Evolutionary conservation across 768 basidiomycete species (phyloP).

Genomic region (Rhodotorula diobovata): DNA sequence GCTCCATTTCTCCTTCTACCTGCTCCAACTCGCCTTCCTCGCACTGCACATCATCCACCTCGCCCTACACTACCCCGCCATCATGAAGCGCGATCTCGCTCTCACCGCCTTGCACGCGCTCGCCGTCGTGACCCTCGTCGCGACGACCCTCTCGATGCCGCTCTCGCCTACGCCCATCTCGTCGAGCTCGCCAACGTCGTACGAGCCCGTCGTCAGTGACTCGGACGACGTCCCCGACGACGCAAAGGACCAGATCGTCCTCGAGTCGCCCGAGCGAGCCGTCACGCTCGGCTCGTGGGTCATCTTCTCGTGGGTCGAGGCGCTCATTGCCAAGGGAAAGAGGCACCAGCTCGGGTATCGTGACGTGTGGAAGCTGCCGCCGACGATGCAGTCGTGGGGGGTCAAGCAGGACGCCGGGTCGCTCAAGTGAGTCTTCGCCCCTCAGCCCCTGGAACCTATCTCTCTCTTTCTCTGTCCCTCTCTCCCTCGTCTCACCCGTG

Average conservation of each 20-base stretch:
- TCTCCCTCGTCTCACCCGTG: too few relatives aligned
- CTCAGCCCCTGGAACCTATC: too few relatives aligned
- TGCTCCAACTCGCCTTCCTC: conserved; percentile 9
- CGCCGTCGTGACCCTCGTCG: neutral
- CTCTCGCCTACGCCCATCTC: neutral
- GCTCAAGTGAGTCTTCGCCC: conserved; percentile 1
- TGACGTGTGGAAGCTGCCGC: conserved; percentile 29
- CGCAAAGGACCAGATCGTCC: conserved; percentile 14
- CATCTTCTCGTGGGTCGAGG: conserved; percentile 20
- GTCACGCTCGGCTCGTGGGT: conserved; percentile 27
- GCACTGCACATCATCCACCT: conserved; percentile 6
- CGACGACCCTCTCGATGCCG: conserved; percentile 13
- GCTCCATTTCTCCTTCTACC: conserved; percentile 27
- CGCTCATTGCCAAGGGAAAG: conserved; percentile 12
- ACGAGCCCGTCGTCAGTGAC: neutral
- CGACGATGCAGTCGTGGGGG: conserved; percentile 13
- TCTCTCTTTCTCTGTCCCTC: neutral
- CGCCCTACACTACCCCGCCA: neutral
- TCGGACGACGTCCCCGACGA: neutral
- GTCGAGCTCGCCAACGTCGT: neutral
- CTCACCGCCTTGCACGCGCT: neutral
- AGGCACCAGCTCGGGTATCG: conserved; percentile 19
- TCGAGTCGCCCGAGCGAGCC: conserved; percentile 17
- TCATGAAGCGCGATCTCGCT: neutral
- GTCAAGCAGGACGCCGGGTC: neutral